These are phyloP conservation scores for Grammothele lineata DNA, from an alignment of 768 basidiomycete species.

Conservation along the genomic window DNA sequence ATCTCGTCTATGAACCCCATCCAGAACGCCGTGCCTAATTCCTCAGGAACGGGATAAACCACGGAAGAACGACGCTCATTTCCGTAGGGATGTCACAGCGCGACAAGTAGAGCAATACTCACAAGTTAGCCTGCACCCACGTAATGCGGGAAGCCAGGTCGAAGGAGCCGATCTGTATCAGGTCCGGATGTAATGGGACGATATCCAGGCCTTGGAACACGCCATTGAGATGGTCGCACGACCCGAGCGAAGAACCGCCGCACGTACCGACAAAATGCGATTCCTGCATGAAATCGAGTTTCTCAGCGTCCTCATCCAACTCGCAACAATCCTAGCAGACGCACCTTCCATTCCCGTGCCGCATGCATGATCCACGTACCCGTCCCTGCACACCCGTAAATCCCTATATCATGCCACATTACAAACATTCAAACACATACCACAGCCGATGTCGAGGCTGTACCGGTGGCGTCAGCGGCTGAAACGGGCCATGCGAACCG, in stretches of 20 bases:
- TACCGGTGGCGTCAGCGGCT: constrained; percentile 6
- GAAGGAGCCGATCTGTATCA: constrained; percentile 51
- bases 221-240: background rate
- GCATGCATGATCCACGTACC: constrained; percentile 70
- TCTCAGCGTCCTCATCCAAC: background rate
- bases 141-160: constrained; percentile 58
- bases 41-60: too few relatives aligned
- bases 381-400: constrained; percentile 57
- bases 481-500: background rate
- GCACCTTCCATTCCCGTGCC: constrained; percentile 59
- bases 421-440: too few relatives aligned
- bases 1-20: too few relatives aligned
- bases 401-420: too few relatives aligned
- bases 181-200: constrained; percentile 67
- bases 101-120: constrained; percentile 23
- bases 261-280: constrained; percentile 60
- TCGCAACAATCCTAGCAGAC: constrained; percentile 8
- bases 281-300: constrained; percentile 31
- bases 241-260: background rate
- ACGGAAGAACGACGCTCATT: too few relatives aligned
- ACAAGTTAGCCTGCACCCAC: constrained; percentile 77
- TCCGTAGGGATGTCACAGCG: too few relatives aligned
- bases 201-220: constrained; percentile 53
- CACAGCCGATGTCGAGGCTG: constrained; percentile 72
- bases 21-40: too few relatives aligned